Base-by-base conservation (phyloP, 2,329 filamentous ascomycete species). In the Exserohilum rostratum region DNA sequence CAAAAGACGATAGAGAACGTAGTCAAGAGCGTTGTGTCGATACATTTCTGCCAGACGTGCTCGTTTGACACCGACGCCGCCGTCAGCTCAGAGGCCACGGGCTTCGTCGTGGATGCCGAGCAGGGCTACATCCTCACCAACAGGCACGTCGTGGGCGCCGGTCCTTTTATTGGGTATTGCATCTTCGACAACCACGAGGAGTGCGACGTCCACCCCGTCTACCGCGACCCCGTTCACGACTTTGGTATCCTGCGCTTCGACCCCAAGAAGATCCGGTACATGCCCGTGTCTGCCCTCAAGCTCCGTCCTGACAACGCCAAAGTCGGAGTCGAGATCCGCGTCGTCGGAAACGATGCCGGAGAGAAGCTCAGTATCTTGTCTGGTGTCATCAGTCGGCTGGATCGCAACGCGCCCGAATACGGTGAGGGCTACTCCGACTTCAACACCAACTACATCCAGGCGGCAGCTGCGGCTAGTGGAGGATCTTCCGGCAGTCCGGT, bases 171-270 rank as follows among this genome's bases (percentile, higher is more conserved):
- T 89, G 95, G 95, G 43, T 97, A 96, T 78, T 93, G 90, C 73
- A 93, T 99, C 65, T 99, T 99, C 75, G 96, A 99, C 76, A 99
- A 99, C 73, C 95, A 99, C 76, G 95, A 99, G 74, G 87, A 89
- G 81, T 95, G 95, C 66, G 95, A 99, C 74, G 93, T 96, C 43
- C 91, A 92, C 71, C 95, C 95, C 7, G 92, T 99, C 45, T 99
- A 99, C 79, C 91, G 95, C 69, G 95, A 99, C 71, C 96, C 95
- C 13, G 93, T 99, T 25, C 95, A 99, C 81, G 95, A 99, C 76
- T 99, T 99, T 68, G 95, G 95, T 59, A 96, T 99, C 67, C 85
- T 99, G 46, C 88, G 95, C 70, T 99, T 99, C 79, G 91, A 99
- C 67, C 95, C 95, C 34, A 91, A 91, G 71, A 89, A 89, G 7